These are phyloP conservation scores for Rhizopogon salebrosus DNA, from an alignment of 768 basidiomycete genomes.

Conservation along the genomic window DNA sequence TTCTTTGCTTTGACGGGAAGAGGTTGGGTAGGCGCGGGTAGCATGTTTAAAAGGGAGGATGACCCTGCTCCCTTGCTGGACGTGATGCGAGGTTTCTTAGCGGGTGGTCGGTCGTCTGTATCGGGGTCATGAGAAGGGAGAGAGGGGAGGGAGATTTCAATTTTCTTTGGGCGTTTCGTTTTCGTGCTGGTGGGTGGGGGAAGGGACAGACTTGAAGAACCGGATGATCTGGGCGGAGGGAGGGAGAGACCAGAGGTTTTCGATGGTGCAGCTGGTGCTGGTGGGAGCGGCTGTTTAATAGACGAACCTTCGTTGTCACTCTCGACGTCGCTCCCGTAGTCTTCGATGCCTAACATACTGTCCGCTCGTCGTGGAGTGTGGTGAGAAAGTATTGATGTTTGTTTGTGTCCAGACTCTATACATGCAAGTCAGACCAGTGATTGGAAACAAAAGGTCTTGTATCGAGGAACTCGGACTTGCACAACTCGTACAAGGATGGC, in stretches of 20 bases:
- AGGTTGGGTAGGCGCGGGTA: conserved; percentile 66
- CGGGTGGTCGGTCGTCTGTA: conserved; percentile 46
- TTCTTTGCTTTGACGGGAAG: conserved; percentile 32
- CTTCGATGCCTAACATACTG: conserved; percentile 69
- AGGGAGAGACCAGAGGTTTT: conserved; percentile 30
- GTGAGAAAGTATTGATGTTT: not conserved
- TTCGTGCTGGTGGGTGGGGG: conserved; percentile 28
- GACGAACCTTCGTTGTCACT: conserved; percentile 38
- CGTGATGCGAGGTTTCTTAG: conserved; percentile 54
- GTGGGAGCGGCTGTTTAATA: conserved; percentile 7
- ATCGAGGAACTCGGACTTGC: not conserved
- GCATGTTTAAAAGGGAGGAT: conserved; percentile 66
- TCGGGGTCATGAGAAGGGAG: conserved; percentile 31
- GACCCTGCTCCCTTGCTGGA: conserved; percentile 38
- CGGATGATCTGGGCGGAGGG: conserved; percentile 26
- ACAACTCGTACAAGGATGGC: conserved; percentile 16
- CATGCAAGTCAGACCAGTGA: not conserved
- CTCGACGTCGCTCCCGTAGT: conserved; percentile 71
- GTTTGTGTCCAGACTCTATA: not conserved
- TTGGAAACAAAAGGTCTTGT: not conserved
- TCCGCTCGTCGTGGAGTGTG: conserved; percentile 1
- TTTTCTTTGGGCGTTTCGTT: conserved; percentile 40
- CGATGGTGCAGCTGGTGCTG: conserved; percentile 20
- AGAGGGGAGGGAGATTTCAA: conserved; percentile 33
- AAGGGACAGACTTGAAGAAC: conserved; percentile 22